Percentiles rank a stretch among this genome's conserved stretches.
Evolutionary conservation across 345 rosid species (phyloP).

Genomic region (Eucalyptus globulus): DNA sequence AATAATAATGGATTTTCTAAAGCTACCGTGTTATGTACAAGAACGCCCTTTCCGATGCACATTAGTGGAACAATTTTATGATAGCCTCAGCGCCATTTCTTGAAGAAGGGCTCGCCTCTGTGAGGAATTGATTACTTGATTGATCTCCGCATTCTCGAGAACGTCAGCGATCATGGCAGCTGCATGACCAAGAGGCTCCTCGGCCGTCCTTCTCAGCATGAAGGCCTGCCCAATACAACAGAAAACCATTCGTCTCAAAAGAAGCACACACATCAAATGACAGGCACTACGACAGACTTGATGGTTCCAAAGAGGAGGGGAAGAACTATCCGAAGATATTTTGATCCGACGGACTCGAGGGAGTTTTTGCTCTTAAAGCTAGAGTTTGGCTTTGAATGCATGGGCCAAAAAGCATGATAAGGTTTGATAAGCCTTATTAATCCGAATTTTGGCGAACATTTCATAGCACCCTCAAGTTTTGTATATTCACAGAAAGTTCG

Average conservation of each 20-base stretch:
- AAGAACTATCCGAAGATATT: background rate
- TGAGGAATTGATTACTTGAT: slow-evolving; percentile 60
- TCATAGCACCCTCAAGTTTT: background rate
- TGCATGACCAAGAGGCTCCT: slow-evolving; percentile 94
- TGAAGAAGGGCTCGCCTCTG: slow-evolving; percentile 89
- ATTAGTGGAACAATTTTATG: background rate
- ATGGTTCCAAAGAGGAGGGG: background rate
- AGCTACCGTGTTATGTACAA: background rate
- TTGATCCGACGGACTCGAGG: background rate
- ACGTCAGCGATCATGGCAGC: slow-evolving; percentile 78
- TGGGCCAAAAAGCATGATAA: background rate
- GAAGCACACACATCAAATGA: background rate
- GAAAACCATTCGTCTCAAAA: background rate
- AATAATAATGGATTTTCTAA: background rate
- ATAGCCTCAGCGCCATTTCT: slow-evolving; percentile 81
- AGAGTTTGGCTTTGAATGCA: background rate
- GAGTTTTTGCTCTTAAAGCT: background rate
- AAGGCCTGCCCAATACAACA: slow-evolving; percentile 46
- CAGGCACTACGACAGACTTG: background rate
- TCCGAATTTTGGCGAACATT: background rate
- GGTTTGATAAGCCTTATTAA: background rate
- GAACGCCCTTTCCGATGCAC: background rate
- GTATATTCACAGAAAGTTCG: background rate
- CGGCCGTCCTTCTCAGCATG: slow-evolving; percentile 71
- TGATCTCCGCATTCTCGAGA: slow-evolving; percentile 79